Evolutionary conservation across 768 basidiomycete species (phyloP).

Genomic region (Kwoniella shandongensis): DNA sequence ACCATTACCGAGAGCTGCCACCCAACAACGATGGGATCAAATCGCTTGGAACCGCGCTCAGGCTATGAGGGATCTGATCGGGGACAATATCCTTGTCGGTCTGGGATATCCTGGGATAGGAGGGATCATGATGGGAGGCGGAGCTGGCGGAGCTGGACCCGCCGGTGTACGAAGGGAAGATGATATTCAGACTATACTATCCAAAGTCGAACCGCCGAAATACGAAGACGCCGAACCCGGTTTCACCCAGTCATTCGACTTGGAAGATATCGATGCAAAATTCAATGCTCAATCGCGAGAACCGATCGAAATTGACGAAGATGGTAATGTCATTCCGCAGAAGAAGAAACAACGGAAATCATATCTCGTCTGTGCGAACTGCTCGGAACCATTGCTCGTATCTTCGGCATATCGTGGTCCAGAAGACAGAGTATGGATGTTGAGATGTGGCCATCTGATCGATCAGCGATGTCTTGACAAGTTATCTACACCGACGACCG

Average conservation of each 20-base stretch:
- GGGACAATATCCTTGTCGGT: not conserved
- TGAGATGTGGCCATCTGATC: conserved; percentile 49
- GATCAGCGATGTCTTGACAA: conserved; percentile 45
- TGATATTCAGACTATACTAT: conserved; percentile 31
- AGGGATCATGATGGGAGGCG: too few relatives aligned
- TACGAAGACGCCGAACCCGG: conserved; percentile 12
- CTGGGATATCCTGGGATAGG: not conserved
- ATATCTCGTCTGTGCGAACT: conserved; percentile 36
- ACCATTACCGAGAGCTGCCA: too few relatives aligned
- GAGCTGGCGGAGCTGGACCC: conserved; percentile 2
- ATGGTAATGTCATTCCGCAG: conserved; percentile 26
- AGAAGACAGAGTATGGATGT: conserved; percentile 39
- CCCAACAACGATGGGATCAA: too few relatives aligned
- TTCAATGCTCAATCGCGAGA: not conserved
- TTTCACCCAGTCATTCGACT: conserved; percentile 41
- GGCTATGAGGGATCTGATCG: too few relatives aligned
- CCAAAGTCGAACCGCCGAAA: conserved; percentile 16
- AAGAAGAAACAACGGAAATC: conserved; percentile 15
- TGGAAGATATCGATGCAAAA: conserved; percentile 15
- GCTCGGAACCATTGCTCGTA: conserved; percentile 32
- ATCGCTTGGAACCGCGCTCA: not conserved
- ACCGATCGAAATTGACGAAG: conserved; percentile 45
- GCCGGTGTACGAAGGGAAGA: conserved; percentile 4
- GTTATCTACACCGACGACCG: conserved; percentile 27
- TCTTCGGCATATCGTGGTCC: conserved; percentile 39